A percentile compares a stretch with the other conserved stretches of the same genome.
Evolutionary conservation across 495 filamentous ascomycete species (phyloP).

Genomic region (Aspergillus hancockii): DNA sequence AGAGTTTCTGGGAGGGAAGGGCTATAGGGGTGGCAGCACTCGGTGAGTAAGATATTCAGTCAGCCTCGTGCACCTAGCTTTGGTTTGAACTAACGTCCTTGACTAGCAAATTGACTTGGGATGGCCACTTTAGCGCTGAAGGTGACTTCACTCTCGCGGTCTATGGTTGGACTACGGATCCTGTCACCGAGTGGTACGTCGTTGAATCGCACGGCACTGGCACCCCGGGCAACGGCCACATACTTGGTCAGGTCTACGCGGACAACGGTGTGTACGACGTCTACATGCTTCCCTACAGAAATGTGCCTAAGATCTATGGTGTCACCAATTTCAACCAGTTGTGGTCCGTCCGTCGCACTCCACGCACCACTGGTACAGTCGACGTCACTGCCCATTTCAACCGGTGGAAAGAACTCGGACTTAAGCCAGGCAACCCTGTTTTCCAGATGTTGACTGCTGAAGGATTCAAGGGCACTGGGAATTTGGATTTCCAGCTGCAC

Average conservation of each 20-base stretch:
- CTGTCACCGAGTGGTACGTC: conserved; percentile 9
- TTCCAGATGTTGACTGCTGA: not conserved
- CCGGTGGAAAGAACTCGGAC: conserved; percentile 4
- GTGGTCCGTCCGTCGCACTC: conserved; percentile 4
- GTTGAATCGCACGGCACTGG: conserved; percentile 1
- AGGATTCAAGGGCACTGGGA: not conserved
- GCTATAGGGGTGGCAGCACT: not conserved
- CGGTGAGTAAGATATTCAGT: not conserved
- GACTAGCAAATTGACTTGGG: not conserved
- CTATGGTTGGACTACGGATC: conserved; percentile 4
- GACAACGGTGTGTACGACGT: conserved; percentile 8
- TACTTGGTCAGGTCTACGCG: conserved; percentile 8
- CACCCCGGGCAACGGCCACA: not conserved
- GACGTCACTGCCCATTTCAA: not conserved
- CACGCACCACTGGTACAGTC: conserved; percentile 1
- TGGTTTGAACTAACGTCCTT: not conserved
- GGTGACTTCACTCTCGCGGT: conserved; percentile 6
- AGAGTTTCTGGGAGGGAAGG: not conserved
- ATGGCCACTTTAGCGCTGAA: not conserved
- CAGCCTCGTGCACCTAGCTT: too few species aligned
- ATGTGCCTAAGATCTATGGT: conserved; percentile 5
- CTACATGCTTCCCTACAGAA: conserved; percentile 3
- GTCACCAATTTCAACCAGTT: conserved; percentile 9
- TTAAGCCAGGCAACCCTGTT: conserved; percentile 1
- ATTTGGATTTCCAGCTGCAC: too few species aligned